phyloP scores from a whole-genome alignment of 148 eudicot genomes.

The Polygonum aviculare region DNA sequence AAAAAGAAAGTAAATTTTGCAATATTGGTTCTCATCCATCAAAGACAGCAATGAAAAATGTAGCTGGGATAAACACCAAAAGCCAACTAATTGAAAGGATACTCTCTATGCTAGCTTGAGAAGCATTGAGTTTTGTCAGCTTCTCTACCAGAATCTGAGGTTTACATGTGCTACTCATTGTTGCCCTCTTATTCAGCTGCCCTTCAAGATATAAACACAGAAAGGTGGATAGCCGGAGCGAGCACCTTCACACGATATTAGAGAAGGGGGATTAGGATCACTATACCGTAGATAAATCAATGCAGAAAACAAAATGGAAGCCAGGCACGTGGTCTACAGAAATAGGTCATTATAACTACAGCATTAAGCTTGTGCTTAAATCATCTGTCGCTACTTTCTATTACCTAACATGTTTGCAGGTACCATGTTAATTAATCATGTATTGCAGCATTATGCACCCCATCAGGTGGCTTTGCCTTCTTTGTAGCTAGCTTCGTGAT shows the following conservation, averaged over 20 bases:
- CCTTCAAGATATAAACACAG: not conserved
- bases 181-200: conserved; percentile 3
- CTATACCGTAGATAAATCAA: not conserved
- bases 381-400: too few relatives aligned
- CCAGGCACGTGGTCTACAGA: not conserved
- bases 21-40: not conserved
- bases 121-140: conserved; percentile 65
- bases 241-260: not conserved
- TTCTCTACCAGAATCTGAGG: conserved; percentile 79
- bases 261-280: not conserved
- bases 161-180: conserved; percentile 77
- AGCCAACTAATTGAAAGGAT: conserved; percentile 32
- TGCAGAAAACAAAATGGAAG: not conserved
- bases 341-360: not conserved
- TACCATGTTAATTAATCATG: too few relatives aligned
- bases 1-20: not conserved
- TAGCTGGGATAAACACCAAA: not conserved
- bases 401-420: too few relatives aligned
- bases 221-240: not conserved
- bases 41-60: not conserved
- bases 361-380: not conserved
- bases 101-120: conserved; percentile 98
- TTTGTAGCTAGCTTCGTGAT: too few relatives aligned
- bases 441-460: too few relatives aligned
- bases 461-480: too few relatives aligned